phyloP scores from a whole-genome alignment of 257 asterid genomes.

The Nicotiana knightiana region DNA sequence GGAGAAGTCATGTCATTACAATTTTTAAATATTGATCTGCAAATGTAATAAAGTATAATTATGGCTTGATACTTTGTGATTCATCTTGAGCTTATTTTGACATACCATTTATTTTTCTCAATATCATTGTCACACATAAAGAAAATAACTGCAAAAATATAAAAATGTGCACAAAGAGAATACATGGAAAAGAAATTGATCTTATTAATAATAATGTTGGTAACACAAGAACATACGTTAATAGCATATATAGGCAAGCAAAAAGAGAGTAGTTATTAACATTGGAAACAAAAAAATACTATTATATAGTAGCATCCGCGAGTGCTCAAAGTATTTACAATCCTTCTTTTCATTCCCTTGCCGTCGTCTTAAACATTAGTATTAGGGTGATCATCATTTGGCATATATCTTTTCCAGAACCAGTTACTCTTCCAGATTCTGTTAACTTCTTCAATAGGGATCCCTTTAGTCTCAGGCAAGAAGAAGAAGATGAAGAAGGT shows the following conservation, averaged over 20 bases:
- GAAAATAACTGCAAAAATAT: no score
- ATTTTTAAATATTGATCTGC: no score
- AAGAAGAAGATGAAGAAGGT: slow-evolving; percentile 40
- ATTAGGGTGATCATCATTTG: slow-evolving; percentile 29
- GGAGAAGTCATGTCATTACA: no score
- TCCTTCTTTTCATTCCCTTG: not conserved
- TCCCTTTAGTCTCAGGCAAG: slow-evolving; percentile 78
- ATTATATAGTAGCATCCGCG: no score
- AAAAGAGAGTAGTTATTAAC: not conserved
- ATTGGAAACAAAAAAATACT: not conserved
- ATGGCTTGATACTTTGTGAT: no score
- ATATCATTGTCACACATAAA: not conserved
- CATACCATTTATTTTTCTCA: not conserved
- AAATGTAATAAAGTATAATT: no score
- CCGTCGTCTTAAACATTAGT: not conserved
- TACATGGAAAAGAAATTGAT: not conserved
- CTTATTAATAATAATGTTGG: not conserved
- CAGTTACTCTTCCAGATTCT: slow-evolving; percentile 66
- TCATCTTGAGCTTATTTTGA: not conserved
- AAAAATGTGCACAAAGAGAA: not conserved
- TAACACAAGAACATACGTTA: not conserved
- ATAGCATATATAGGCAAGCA: not conserved
- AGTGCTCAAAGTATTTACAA: not conserved
- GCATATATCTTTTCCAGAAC: slow-evolving; percentile 61
- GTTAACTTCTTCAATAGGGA: slow-evolving; percentile 72